phyloP scores from a whole-genome alignment of 169 alveolate genomes.

The Toxoplasma gondii region DNA sequence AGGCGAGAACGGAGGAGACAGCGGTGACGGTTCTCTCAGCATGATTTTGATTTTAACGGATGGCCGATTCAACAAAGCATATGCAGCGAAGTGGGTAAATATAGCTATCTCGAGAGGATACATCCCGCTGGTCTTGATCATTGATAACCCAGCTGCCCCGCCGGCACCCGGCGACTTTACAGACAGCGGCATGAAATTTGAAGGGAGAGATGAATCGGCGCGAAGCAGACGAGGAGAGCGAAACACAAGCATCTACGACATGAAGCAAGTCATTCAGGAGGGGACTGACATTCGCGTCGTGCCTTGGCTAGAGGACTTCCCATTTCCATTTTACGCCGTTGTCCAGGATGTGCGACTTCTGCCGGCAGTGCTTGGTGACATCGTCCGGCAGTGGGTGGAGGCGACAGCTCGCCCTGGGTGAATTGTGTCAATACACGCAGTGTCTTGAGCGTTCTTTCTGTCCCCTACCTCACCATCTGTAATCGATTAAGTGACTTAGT shows the following conservation, averaged over 20 bases:
- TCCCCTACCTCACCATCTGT: not conserved
- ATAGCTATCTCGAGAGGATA: conserved; percentile 82
- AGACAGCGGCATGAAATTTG: not conserved
- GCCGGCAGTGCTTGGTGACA: conserved; percentile 75
- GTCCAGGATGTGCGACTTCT: conserved; percentile 74
- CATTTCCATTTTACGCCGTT: conserved; percentile 91
- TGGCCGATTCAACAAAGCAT: conserved; percentile 93
- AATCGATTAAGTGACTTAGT: not conserved
- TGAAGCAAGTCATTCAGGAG: conserved; percentile 80
- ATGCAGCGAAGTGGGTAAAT: conserved; percentile 85
- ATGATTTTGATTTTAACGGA: conserved; percentile 90
- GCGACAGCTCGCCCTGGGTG: conserved; percentile 42
- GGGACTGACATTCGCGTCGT: conserved; percentile 83
- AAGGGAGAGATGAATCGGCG: not conserved
- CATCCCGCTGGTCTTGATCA: conserved; percentile 83
- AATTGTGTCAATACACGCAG: no score
- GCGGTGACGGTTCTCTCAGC: conserved; percentile 66
- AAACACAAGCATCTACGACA: conserved; percentile 78
- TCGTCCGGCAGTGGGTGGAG: conserved; percentile 80
- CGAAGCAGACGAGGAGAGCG: not conserved
- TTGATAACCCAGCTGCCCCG: conserved; percentile 76
- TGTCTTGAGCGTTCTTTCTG: not conserved
- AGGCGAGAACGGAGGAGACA: conserved; percentile 34
- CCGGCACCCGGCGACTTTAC: not conserved
- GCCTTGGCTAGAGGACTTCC: conserved; percentile 92